These are phyloP conservation scores for Brasenia schreberi DNA, from an alignment of 164 flowering plant species.

Conservation along the genomic window DNA sequence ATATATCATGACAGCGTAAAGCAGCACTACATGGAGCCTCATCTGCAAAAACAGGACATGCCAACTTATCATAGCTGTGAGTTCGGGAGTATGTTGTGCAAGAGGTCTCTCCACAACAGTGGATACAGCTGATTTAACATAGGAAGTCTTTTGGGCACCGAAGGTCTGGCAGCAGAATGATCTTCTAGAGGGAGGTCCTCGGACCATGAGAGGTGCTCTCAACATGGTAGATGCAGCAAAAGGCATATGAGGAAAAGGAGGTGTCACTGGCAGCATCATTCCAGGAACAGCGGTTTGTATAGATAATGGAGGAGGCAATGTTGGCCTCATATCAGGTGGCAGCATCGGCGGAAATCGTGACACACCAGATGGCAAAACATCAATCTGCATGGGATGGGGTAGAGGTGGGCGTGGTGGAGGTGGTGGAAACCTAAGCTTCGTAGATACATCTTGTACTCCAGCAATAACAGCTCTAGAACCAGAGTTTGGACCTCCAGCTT, in stretches of 20 bases:
- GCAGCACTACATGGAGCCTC: too few relatives aligned
- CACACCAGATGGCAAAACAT: conserved; percentile 74
- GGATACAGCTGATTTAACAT: conserved; percentile 93
- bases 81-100: conserved; percentile 99
- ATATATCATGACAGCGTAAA: too few relatives aligned
- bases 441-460: conserved; percentile 26
- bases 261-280: conserved; percentile 30
- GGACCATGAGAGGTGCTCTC: conserved; percentile 83
- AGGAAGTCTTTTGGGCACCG: conserved; percentile 73
- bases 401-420: conserved; percentile 43
- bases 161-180: conserved; percentile 15
- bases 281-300: conserved; percentile 42
- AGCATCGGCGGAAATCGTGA: conserved; percentile 73
- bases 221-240: conserved; percentile 60
- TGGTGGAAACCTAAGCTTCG: conserved; percentile 40
- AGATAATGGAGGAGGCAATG: conserved; percentile 39
- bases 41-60: background rate
- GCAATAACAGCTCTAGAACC: conserved; percentile 27
- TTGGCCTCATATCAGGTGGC: conserved; percentile 42
- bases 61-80: conserved; percentile 80
- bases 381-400: conserved; percentile 43
- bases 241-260: conserved; percentile 49
- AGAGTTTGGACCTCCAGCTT: conserved; percentile 27
- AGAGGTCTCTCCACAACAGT: conserved; percentile 97
- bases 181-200: conserved; percentile 50